A percentile compares a stretch with the other conserved stretches of the same genome.
Evolutionary conservation across 768 basidiomycete species (phyloP).

Genomic region (Rhodotorula babjevae): DNA sequence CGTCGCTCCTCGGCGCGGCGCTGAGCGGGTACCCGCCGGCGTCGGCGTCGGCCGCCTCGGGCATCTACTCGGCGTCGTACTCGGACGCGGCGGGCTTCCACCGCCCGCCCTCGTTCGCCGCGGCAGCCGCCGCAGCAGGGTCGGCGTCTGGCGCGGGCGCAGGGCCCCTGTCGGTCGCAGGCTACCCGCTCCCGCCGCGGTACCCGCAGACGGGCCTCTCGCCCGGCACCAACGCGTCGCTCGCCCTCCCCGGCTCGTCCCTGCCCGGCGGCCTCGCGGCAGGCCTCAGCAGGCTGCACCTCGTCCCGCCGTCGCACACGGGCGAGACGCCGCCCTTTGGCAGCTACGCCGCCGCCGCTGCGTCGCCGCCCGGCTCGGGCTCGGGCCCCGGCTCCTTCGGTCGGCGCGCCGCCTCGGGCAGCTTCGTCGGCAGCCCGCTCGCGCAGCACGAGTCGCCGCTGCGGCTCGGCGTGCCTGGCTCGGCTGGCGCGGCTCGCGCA

Average conservation of each 20-base stretch:
- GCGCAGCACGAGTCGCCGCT: neutral
- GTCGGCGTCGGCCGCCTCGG: neutral
- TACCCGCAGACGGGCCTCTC: conserved; percentile 21
- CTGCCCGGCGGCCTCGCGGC: conserved; percentile 88
- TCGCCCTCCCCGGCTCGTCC: conserved; percentile 19
- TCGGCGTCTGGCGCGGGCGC: too few species aligned
- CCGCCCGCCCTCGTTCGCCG: neutral
- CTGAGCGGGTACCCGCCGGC: neutral
- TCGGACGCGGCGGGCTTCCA: neutral
- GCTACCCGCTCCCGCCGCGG: neutral
- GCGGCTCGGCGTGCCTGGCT: neutral
- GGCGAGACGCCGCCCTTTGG: conserved; percentile 32
- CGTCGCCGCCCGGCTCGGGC: neutral
- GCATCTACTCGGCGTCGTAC: conserved; percentile 23
- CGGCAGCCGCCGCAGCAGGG: neutral
- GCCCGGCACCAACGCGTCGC: conserved; percentile 22
- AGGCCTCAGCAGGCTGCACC: conserved; percentile 83
- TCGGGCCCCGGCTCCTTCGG: too few species aligned
- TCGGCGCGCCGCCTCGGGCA: too few species aligned
- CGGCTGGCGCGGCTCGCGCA: neutral
- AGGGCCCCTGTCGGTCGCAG: too few species aligned
- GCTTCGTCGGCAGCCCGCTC: too few species aligned
- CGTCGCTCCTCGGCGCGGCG: conserved; percentile 1
- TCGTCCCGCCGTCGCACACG: conserved; percentile 51
- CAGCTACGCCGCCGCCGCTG: neutral